Evolutionary conservation across 2,329 filamentous ascomycete species (phyloP).

Genomic region (Lasiodiplodia theobromae): DNA sequence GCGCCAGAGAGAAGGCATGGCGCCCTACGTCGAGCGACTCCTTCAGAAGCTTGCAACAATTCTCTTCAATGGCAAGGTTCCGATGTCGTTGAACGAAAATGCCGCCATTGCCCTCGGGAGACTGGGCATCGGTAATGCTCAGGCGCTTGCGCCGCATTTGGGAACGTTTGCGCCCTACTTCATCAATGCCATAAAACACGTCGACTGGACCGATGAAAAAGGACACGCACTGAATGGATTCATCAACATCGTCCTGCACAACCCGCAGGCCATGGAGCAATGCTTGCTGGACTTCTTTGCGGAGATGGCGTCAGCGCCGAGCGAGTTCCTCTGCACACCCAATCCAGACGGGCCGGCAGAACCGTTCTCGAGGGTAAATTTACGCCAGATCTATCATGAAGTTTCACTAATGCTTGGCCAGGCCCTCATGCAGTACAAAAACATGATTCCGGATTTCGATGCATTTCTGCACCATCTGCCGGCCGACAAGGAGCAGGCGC

Average conservation of each 20-base stretch:
- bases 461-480: slow-evolving; percentile 57
- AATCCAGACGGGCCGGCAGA: slow-evolving; percentile 67
- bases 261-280: slow-evolving; percentile 91
- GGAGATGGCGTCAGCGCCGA: slow-evolving; percentile 76
- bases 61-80: slow-evolving; percentile 83
- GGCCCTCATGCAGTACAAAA: slow-evolving; percentile 62
- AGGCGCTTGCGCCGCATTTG: slow-evolving; percentile 79
- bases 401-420: slow-evolving; percentile 34
- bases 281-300: slow-evolving; percentile 82
- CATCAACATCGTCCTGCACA: slow-evolving; percentile 80
- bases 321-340: slow-evolving; percentile 63
- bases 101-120: slow-evolving; percentile 91
- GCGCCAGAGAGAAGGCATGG: slow-evolving; percentile 74
- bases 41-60: slow-evolving; percentile 81
- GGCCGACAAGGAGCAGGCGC: slow-evolving; percentile 50
- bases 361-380: slow-evolving; percentile 77
- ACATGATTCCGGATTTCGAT: slow-evolving; percentile 62
- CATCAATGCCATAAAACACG: slow-evolving; percentile 79
- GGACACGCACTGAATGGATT: slow-evolving; percentile 93
- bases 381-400: slow-evolving; percentile 2
- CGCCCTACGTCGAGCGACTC: slow-evolving; percentile 77
- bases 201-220: slow-evolving; percentile 92
- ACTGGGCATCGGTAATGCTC: slow-evolving; percentile 79
- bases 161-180: slow-evolving; percentile 83
- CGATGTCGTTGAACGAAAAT: slow-evolving; percentile 88